A percentile compares a stretch with the other conserved stretches of the same genome.
Conservation (phyloP, 2,329 filamentous ascomycete genomes). For the Exophiala mesophila region DNA sequence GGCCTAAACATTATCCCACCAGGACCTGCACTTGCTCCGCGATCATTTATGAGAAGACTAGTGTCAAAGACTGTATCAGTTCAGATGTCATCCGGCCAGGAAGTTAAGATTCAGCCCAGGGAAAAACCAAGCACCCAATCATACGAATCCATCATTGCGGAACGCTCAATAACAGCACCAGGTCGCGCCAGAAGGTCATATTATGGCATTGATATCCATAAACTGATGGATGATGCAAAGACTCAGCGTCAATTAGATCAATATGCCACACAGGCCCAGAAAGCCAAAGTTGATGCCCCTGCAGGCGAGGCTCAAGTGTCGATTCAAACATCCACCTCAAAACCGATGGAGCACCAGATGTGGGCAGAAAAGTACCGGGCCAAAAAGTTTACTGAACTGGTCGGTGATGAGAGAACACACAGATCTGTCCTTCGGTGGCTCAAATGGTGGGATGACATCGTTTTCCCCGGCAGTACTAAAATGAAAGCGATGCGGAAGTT, state of each 20-base stretch:
- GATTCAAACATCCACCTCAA: slow-evolving; percentile 30
- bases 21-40: slow-evolving; percentile 7
- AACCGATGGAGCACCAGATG: slow-evolving; percentile 42
- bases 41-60: slow-evolving; percentile 17
- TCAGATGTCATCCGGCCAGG: slow-evolving; percentile 47
- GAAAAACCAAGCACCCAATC: slow-evolving; percentile 34
- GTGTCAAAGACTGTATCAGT: slow-evolving; percentile 30
- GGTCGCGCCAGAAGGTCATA: slow-evolving; percentile 61
- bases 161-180: slow-evolving; percentile 46
- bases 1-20: too few relatives aligned
- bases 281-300: slow-evolving; percentile 24
- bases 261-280: slow-evolving; percentile 28
- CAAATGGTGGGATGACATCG: slow-evolving; percentile 87
- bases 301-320: slow-evolving; percentile 20
- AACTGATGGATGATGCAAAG: slow-evolving; percentile 66
- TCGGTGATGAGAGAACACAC: slow-evolving; percentile 92
- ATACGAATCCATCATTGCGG: slow-evolving; percentile 52
- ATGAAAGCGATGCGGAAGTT: slow-evolving; percentile 39
- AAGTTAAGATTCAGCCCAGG: slow-evolving; percentile 40
- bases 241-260: slow-evolving; percentile 47
- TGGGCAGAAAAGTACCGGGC: slow-evolving; percentile 99
- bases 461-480: slow-evolving; percentile 73
- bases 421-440: slow-evolving; percentile 86
- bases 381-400: slow-evolving; percentile 82
- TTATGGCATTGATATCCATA: slow-evolving; percentile 89